Evolutionary conservation across 1,284 basidiomycete genomes (phyloP).

Genomic region (Singerocomus inundabilis): DNA sequence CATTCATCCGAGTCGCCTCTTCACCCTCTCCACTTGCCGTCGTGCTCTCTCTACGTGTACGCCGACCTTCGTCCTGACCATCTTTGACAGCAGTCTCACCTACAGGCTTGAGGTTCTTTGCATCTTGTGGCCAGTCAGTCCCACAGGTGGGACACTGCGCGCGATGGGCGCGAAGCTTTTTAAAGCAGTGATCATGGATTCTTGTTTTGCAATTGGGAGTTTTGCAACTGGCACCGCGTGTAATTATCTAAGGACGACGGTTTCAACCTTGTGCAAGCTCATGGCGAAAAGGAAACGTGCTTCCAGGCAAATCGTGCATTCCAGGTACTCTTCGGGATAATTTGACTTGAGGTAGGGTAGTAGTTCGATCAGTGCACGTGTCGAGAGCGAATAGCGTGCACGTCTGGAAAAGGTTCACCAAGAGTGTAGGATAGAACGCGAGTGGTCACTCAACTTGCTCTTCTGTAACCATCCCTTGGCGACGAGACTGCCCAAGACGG

Average conservation of each 20-base stretch:
- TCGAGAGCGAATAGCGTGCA: conserved; percentile 76
- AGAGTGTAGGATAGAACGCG: neutral
- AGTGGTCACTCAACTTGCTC: conserved; percentile 58
- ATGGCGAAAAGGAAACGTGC: conserved; percentile 35
- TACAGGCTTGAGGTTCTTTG: conserved; percentile 47
- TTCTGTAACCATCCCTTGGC: conserved; percentile 77
- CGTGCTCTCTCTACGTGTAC: conserved; percentile 36
- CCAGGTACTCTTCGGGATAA: conserved; percentile 68
- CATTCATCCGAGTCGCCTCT: conserved; percentile 37
- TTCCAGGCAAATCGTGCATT: conserved; percentile 76
- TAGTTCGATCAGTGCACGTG: conserved; percentile 75
- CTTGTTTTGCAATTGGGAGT: conserved; percentile 62
- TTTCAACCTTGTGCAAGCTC: conserved; percentile 44
- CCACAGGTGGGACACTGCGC: conserved; percentile 58
- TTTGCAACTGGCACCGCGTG: conserved; percentile 64
- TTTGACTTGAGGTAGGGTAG: conserved; percentile 69
- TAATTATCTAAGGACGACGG: conserved; percentile 50
- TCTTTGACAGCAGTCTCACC: conserved; percentile 65
- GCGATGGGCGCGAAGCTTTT: conserved; percentile 38
- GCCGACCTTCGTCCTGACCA: conserved; percentile 54
- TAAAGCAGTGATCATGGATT: conserved; percentile 70
- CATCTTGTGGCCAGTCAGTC: conserved; percentile 54
- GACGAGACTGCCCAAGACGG: conserved; percentile 74
- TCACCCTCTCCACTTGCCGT: conserved; percentile 43
- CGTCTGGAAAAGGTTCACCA: conserved; percentile 39